phyloP scores from a whole-genome alignment of 2,329 filamentous ascomycete genomes.

The Curvularia eragrostidis region DNA sequence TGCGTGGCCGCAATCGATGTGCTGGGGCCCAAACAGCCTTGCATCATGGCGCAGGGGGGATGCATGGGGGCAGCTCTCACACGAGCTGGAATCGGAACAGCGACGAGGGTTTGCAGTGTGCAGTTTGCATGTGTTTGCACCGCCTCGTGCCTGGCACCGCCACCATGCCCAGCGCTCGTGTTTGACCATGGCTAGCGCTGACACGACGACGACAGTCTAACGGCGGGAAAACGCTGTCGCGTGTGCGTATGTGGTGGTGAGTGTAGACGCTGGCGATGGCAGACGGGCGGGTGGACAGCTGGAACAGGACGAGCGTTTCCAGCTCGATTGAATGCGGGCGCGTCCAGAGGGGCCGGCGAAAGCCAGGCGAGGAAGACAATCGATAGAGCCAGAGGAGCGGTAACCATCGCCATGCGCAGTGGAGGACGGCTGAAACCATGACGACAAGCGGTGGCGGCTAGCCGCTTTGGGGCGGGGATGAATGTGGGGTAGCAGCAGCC shows the following conservation, averaged over 20 bases:
- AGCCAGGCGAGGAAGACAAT: not conserved
- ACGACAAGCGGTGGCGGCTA: slow-evolving; percentile 26
- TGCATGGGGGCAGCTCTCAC: slow-evolving; percentile 19
- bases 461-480: slow-evolving; percentile 27
- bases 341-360: not conserved
- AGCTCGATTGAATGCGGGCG: no score
- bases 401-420: not conserved
- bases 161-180: not conserved
- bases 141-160: slow-evolving; percentile 21
- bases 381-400: not conserved
- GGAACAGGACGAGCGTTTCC: not conserved
- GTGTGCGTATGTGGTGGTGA: not conserved
- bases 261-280: not conserved
- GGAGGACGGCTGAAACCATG: slow-evolving; percentile 13
- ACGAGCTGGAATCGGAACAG: slow-evolving; percentile 42
- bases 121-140: slow-evolving; percentile 23
- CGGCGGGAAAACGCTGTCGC: not conserved
- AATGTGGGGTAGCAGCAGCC: slow-evolving; percentile 25
- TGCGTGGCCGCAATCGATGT: slow-evolving; percentile 15
- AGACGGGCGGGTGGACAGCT: not conserved
- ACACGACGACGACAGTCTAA: not conserved
- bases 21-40: slow-evolving; percentile 16
- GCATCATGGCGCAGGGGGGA: slow-evolving; percentile 26
- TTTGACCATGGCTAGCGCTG: not conserved
- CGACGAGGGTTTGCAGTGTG: not conserved